Percentiles rank a stretch among this genome's conserved stretches.
These are phyloP conservation scores for Hypericum androsaemum DNA, from an alignment of 345 rosid genomes.

Conservation along the genomic window DNA sequence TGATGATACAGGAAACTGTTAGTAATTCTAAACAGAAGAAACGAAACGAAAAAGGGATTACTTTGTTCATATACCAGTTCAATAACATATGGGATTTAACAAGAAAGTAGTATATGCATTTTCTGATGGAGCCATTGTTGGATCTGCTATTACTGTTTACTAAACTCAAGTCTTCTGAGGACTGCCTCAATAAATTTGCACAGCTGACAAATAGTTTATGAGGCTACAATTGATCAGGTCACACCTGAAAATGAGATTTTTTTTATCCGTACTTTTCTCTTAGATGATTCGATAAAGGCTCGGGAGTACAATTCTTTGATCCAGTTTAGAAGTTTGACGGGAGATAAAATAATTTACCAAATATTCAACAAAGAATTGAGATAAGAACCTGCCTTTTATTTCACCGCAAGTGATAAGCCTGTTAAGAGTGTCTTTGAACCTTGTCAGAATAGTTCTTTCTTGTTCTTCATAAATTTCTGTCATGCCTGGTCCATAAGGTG, in stretches of 20 bases:
- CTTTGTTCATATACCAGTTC: conserved; percentile 44
- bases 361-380: conserved; percentile 1
- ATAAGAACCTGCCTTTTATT: conserved; percentile 56
- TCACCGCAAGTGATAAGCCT: conserved; percentile 78
- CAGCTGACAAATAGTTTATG: too few relatives aligned
- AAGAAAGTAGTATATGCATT: neutral
- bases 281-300: neutral
- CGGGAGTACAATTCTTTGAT: neutral
- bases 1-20: conserved; percentile 11
- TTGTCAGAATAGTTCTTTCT: conserved; percentile 65
- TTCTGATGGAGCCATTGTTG: too few relatives aligned
- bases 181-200: too few relatives aligned
- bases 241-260: too few relatives aligned
- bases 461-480: conserved; percentile 68
- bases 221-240: too few relatives aligned
- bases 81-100: conserved; percentile 7
- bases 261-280: too few relatives aligned
- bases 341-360: neutral
- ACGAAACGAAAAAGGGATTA: conserved; percentile 6
- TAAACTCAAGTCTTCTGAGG: too few relatives aligned
- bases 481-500: conserved; percentile 43
- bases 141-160: neutral
- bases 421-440: conserved; percentile 79
- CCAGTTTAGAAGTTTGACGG: neutral
- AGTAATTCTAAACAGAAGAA: too few relatives aligned